These are phyloP conservation scores for Theobroma cacao DNA, from an alignment of 345 rosid species.

Conservation along the genomic window DNA sequence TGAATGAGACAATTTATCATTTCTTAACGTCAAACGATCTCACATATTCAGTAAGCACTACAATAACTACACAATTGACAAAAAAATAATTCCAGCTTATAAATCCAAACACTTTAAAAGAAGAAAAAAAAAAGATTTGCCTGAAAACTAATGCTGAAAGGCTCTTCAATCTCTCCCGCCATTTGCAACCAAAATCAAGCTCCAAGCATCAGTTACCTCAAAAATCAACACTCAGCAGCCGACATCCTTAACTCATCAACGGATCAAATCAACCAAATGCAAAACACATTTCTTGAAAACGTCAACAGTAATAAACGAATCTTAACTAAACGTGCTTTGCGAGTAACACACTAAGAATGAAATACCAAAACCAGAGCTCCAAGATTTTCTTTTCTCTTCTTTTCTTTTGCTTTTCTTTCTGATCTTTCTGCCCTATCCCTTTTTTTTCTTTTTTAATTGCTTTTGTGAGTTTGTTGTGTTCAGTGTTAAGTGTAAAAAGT, in stretches of 20 bases:
- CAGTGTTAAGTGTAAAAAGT: neutral
- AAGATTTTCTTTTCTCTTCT: neutral
- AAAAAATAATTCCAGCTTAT: neutral
- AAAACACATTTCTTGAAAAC: neutral
- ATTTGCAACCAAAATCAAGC: conserved; percentile 31
- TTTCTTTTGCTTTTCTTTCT: neutral
- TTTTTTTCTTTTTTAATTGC: neutral
- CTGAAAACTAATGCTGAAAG: conserved; percentile 59
- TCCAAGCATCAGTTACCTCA: neutral
- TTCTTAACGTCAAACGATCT: neutral
- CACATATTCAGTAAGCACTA: neutral
- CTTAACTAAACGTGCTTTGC: conserved; percentile 3
- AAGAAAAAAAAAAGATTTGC: conserved; percentile 23
- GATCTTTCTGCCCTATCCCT: neutral
- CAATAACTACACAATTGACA: neutral
- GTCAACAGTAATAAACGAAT: neutral
- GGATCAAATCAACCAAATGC: neutral
- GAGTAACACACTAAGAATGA: neutral
- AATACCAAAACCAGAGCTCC: neutral
- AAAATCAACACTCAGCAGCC: neutral
- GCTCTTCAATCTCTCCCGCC: conserved; percentile 71
- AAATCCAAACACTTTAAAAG: neutral
- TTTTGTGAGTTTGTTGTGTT: neutral
- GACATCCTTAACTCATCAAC: neutral
- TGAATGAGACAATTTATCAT: neutral